Base-by-base conservation (phyloP, 768 basidiomycete genomes). In the Hortiboletus campestris region DNA sequence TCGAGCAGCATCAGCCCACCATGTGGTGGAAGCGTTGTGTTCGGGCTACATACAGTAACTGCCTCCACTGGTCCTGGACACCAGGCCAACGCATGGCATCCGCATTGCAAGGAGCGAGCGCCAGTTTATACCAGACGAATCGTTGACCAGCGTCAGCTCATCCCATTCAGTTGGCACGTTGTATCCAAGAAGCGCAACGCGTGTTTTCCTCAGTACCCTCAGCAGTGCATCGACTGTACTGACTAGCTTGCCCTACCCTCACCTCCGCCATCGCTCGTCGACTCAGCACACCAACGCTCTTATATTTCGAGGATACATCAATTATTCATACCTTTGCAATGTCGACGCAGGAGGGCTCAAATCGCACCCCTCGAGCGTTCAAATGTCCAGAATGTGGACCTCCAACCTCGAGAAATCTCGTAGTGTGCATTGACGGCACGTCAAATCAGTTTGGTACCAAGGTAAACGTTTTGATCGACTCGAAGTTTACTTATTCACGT, bases 401-500 rank as follows among this genome's bases (percentile, higher is more conserved):
- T 6, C 11, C 44, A 10, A 46, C 14, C 32, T 59, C 50, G 1
- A 53, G 66, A 29, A 67, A 61, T 29, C 64, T 67, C 35, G 59
- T 67, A 0, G 67, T 78, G 40, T 75, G 74, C 59, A 70, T 77
- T 19, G 76, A 77, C 34, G 77, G 76, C 17, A 78, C 75, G 2
- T 67, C 73, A 1, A 77, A 78, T 46, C 70, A 71, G 38, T 75
- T 75, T 54, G 68, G 76, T 3, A 54, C 46, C 20, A 66, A 62
- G 67, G 74, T 76, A 45, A 56, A 25, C 25, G 6, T 25, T 7
- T 25, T 35, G 46, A 28, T n/a, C 28, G 8, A 10, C 14, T 50
- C 32, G 31, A 43, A 34, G 3, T 13, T 29, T 25, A 34, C 38
- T 9, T 6, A 20, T 20, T 62, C 46, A 22, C 32, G 14, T 57